These are phyloP conservation scores for Collybiopsis luxurians DNA, from an alignment of 768 basidiomycete species.

Conservation along the genomic window DNA sequence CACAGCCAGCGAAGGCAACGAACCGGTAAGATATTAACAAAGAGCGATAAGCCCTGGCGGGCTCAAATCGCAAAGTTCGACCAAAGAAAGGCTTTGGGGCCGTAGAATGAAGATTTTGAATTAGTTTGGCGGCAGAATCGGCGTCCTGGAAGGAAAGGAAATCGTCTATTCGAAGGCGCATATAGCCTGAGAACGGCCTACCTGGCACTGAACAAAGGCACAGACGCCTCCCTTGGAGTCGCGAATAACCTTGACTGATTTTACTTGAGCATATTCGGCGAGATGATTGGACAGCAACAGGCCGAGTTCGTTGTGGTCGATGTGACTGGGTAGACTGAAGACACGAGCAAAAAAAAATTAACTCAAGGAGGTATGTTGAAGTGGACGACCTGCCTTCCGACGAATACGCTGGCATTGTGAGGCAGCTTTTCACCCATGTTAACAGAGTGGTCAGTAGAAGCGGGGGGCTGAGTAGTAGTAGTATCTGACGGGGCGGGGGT, in stretches of 20 bases:
- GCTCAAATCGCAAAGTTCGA: slow-evolving; percentile 72
- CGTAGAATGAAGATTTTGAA: slow-evolving; percentile 54
- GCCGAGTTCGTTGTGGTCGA: slow-evolving; percentile 63
- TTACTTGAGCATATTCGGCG: slow-evolving; percentile 61
- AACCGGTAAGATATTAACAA: slow-evolving; percentile 76
- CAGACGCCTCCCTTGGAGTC: slow-evolving; percentile 78
- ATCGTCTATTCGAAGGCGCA: background rate
- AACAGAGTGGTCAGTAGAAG: slow-evolving; percentile 18
- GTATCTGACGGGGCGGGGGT: slow-evolving; percentile 14
- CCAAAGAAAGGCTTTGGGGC: slow-evolving; percentile 67
- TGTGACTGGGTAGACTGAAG: slow-evolving; percentile 63
- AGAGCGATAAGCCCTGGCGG: slow-evolving; percentile 72
- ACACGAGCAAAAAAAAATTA: slow-evolving; percentile 10
- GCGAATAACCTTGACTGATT: slow-evolving; percentile 68
- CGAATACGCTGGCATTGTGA: slow-evolving; percentile 81
- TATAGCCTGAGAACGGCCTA: background rate
- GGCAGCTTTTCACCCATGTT: slow-evolving; percentile 48
- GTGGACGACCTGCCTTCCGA: slow-evolving; percentile 75
- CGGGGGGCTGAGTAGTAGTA: slow-evolving; percentile 14
- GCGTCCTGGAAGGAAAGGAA: slow-evolving; percentile 43
- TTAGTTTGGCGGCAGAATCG: slow-evolving; percentile 52
- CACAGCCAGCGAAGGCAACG: slow-evolving; percentile 9
- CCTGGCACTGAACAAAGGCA: slow-evolving; percentile 86
- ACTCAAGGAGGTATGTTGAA: too few relatives aligned
- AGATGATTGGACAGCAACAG: slow-evolving; percentile 63